Base-by-base conservation (phyloP, 2,329 filamentous ascomycete species). In the Cytospora leucostoma region DNA sequence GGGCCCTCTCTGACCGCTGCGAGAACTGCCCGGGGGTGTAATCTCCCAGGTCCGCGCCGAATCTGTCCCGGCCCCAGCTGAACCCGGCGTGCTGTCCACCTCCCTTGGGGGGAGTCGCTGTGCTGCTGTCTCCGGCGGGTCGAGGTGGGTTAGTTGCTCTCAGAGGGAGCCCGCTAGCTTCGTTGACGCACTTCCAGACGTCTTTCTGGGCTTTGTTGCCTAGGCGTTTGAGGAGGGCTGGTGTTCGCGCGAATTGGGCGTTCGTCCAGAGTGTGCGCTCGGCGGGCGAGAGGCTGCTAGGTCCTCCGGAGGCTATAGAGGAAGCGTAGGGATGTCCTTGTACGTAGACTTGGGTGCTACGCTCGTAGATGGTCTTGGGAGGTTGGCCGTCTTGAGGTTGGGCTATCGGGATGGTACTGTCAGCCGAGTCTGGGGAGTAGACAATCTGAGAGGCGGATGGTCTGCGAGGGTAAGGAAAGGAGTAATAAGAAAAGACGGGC, bases 171-270 rank as follows among this genome's bases (percentile, higher is more conserved):
- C 61, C 61, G 62, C 74, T 78, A 55, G 81, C 77, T 67, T 86
- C 84, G 71, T 78, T 79, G 66, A 84, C 76, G 54, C 77, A 75
- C 73, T 83, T 84, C 84, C 84, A 87, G 70, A 83, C 80, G 68
- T 86, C 84, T 69, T 81, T 80, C 70, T 84, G 80, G 33, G 80
- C 73, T 72, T 84, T 84, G 72, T 77, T 75, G 1, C 72, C 71
- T 37, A 73, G 70, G 21, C 63, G 67, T 49, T 55, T 59, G 44
- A 65, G 65, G 73, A 75, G 38, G 76, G 71, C 51, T 70, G 74
- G 75, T 44, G 78, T 75, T 51, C 75, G 75, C 49, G 84, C 75
- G 63, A 82, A 78, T 67, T 79, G 76, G 19, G 78, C 70, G 72
- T 81, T 79, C 44, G 78, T 70, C 75, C 80, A 85, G 27, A 77